Evolutionary conservation across 345 rosid genomes (phyloP), one percentile per base, ranked within the genome.

Genomic region (Acer yangbiense): DNA sequence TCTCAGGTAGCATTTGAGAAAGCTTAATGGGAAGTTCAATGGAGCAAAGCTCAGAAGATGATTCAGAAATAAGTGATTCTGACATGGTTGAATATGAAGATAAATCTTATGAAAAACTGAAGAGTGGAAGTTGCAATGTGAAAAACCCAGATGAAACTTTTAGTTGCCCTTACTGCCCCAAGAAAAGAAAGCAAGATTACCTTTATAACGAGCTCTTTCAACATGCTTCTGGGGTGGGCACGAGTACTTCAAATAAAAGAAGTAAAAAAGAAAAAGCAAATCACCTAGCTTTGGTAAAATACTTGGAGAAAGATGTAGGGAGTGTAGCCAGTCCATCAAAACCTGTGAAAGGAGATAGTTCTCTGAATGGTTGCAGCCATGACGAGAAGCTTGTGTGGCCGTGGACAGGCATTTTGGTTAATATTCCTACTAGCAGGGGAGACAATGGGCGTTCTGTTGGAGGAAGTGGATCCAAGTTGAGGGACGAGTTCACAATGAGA

Each of bases 141-240:
- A 88, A 86, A 79, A 76, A 80, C 74, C 87, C 97, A 0, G 88
- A 89, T 70, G 84, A 85, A 46, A 82, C 85, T 72, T 94, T 86
- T 82, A 77, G 84, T 55, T 96, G 99, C 62, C 99, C 98, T 1
- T 96, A 81, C 76, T 96, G 98, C 78, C 90, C 92, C 9, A 90
- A 87, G 66, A 94, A 88, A 90, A 84, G 79, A 85, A 91, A 89
- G 85, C 82, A 72, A 61, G 89, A 88, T 76, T 95, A 88, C 81
- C 83, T 80, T 20, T 91, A 90, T 72, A 79, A 73, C 44, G 98
- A 94, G 71, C 89, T 96, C 78, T 92, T 94, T 74, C 98, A 96
- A 72, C 99, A 96, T 89, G 99, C 98, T 76, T 90, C 95, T 58
- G 99, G 97, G 54, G 98, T 96, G 76, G 98, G 98, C 72, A 87